phyloP scores from a whole-genome alignment of 1,284 basidiomycete genomes.

The Apiotrichum mycotoxinovorans region DNA sequence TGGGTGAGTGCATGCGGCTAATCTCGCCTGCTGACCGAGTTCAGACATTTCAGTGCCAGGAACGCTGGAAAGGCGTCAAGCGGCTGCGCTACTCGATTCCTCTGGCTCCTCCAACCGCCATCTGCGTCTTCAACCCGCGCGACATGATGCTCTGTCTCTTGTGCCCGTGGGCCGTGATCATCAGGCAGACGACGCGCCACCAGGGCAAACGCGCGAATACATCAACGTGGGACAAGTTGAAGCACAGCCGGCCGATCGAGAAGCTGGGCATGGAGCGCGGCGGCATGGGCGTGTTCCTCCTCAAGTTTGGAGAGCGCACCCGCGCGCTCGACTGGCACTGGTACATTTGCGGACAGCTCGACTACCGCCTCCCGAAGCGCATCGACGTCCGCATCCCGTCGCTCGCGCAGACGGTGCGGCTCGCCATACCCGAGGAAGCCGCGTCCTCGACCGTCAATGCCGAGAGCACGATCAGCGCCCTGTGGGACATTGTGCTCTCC shows the following conservation, averaged over 20 bases:
- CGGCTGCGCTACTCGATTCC: constrained; percentile 43
- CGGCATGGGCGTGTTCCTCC: constrained; percentile 32
- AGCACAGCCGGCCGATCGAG: constrained; percentile 6
- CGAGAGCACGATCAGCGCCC: constrained; percentile 23
- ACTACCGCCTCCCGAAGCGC: constrained; percentile 32
- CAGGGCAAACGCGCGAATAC: background rate
- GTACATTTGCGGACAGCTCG: constrained; percentile 45
- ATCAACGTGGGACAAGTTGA: constrained; percentile 3
- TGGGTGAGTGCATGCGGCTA: constrained; percentile 25
- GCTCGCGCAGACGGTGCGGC: constrained; percentile 33
- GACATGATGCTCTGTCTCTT: constrained; percentile 41
- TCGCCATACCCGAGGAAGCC: constrained; percentile 34
- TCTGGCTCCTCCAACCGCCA: constrained; percentile 29
- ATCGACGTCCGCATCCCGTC: constrained; percentile 40
- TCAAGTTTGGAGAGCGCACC: constrained; percentile 40
- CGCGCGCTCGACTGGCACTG: constrained; percentile 49
- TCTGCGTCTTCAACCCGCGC: constrained; percentile 43
- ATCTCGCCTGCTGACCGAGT: background rate
- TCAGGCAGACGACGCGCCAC: constrained; percentile 12
- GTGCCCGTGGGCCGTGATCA: constrained; percentile 8
- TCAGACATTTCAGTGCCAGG: constrained; percentile 20
- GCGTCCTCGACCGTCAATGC: constrained; percentile 24
- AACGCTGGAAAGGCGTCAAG: constrained; percentile 33
- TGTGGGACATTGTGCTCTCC: constrained; percentile 34
- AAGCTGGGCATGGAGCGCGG: constrained; percentile 7